Percentiles rank a stretch among this genome's conserved stretches.
Conservation (phyloP, 305 asterid genomes). For the Solanum hybrid region DNA sequence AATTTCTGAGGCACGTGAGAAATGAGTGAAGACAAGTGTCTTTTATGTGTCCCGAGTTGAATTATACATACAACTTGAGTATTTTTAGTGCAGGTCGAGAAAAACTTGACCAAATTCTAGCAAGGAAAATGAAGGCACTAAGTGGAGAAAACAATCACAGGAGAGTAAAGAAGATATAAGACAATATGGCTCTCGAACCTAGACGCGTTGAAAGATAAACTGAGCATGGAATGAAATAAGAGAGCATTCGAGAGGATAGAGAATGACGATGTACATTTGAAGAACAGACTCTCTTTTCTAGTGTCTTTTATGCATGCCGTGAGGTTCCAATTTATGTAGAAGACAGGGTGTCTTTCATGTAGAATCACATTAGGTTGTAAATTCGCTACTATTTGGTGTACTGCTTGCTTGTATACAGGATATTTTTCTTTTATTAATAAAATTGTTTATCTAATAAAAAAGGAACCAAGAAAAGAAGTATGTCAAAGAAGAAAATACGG, state of each 20-base stretch:
- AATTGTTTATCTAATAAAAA: neutral
- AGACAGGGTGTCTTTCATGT: neutral
- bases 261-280: neutral
- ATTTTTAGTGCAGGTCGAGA: neutral
- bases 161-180: neutral
- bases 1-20: neutral
- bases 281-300: neutral
- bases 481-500: neutral
- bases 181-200: neutral
- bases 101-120: neutral
- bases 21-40: neutral
- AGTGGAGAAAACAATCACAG: neutral
- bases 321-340: neutral
- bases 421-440: neutral
- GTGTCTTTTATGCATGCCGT: neutral
- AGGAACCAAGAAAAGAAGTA: neutral
- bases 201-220: neutral
- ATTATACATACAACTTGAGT: neutral
- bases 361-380: neutral
- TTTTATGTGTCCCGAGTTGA: neutral
- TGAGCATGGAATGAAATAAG: neutral
- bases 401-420: neutral
- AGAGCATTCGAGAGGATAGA: neutral
- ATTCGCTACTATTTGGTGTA: neutral
- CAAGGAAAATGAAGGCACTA: neutral